phyloP scores from a whole-genome alignment of 345 rosid species.

The Boechera retrofracta region DNA sequence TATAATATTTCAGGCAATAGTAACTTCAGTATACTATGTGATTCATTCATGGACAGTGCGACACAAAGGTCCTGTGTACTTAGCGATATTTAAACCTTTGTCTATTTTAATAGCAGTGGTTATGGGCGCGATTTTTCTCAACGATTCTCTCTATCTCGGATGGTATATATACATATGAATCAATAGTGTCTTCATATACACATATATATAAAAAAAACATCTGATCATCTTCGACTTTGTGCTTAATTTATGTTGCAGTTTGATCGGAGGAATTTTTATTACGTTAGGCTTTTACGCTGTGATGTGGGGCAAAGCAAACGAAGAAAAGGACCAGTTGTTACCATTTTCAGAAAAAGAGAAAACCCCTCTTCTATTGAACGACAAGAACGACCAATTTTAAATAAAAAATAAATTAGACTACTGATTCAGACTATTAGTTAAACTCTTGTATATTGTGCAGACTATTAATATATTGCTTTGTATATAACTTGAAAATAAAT shows the following conservation, averaged over 20 bases:
- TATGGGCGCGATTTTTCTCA: constrained; percentile 62
- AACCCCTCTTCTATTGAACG: constrained; percentile 53
- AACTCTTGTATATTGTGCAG: background rate
- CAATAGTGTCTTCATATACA: background rate
- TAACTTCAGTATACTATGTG: constrained; percentile 50
- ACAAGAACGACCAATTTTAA: constrained; percentile 36
- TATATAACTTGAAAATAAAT: background rate
- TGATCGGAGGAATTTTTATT: constrained; percentile 67
- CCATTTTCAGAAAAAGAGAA: constrained; percentile 48
- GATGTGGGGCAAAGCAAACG: constrained; percentile 82
- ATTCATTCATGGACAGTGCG: constrained; percentile 61
- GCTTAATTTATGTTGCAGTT: constrained; percentile 45
- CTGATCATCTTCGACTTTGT: background rate
- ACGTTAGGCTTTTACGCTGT: constrained; percentile 77
- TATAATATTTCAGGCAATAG: constrained; percentile 55
- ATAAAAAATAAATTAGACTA: too few relatives aligned
- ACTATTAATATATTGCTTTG: background rate
- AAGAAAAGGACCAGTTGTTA: constrained; percentile 50
- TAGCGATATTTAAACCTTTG: constrained; percentile 67
- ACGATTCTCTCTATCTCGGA: constrained; percentile 67
- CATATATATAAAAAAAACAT: background rate
- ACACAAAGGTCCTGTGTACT: constrained; percentile 67
- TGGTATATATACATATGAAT: constrained; percentile 48
- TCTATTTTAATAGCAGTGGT: constrained; percentile 69
- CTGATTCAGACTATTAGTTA: too few relatives aligned